These are phyloP conservation scores for Candida khao-thaluensis DNA, from an alignment of 805 yeast species.

Conservation along the genomic window DNA sequence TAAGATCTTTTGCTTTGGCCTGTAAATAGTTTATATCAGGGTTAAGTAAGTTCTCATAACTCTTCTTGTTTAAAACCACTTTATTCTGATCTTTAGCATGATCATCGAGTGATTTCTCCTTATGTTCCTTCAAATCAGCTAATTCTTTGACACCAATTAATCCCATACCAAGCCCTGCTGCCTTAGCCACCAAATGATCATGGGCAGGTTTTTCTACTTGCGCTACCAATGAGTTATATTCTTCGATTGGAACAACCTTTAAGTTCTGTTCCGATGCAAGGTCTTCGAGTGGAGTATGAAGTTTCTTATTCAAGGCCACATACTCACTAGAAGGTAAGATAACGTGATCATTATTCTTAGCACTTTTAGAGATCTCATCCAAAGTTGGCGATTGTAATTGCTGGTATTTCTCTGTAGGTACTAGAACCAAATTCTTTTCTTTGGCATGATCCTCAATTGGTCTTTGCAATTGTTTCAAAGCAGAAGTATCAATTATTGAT, in stretches of 20 bases:
- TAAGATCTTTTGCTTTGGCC: slow-evolving; percentile 17
- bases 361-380: slow-evolving; percentile 21
- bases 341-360: slow-evolving; percentile 17
- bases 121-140: slow-evolving; percentile 9
- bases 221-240: slow-evolving; percentile 20
- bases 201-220: slow-evolving; percentile 11
- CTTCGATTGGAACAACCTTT: slow-evolving; percentile 18
- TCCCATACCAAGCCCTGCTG: slow-evolving; percentile 13
- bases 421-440: slow-evolving; percentile 9
- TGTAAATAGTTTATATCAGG: slow-evolving; percentile 26
- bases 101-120: slow-evolving; percentile 10
- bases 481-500: slow-evolving; percentile 11
- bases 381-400: slow-evolving; percentile 19
- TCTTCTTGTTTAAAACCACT: slow-evolving; percentile 16
- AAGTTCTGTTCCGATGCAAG: slow-evolving; percentile 8
- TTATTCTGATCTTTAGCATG: slow-evolving; percentile 14
- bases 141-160: slow-evolving; percentile 12
- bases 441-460: slow-evolving; percentile 17
- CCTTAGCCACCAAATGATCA: slow-evolving; percentile 13
- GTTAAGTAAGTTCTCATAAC: slow-evolving; percentile 18
- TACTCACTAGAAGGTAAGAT: slow-evolving; percentile 19
- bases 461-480: slow-evolving; percentile 13
- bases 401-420: slow-evolving; percentile 18
- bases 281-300: slow-evolving; percentile 19
- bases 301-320: slow-evolving; percentile 12